A percentile compares a stretch with the other conserved stretches of the same genome.
phyloP scores from a whole-genome alignment of 306 rosid species.

The Bauhinia variegata region DNA sequence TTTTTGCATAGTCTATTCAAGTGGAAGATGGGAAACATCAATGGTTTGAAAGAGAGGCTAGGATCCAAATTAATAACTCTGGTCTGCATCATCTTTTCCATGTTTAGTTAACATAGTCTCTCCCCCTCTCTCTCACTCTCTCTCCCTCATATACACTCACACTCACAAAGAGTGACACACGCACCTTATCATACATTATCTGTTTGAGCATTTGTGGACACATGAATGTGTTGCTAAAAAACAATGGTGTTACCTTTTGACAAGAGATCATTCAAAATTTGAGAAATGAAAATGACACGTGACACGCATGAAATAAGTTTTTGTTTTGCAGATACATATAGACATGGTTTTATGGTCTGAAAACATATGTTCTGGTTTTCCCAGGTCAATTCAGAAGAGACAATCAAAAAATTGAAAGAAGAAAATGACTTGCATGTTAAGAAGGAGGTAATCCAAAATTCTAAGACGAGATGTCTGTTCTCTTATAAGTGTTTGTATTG shows the following conservation, averaged over 20 bases:
- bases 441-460: slow-evolving; percentile 52
- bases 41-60: no score
- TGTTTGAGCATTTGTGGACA: slow-evolving; percentile 25
- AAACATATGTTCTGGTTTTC: slow-evolving; percentile 3
- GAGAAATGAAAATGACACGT: slow-evolving; percentile 41
- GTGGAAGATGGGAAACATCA: no score
- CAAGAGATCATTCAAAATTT: slow-evolving; percentile 43
- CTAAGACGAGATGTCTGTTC: slow-evolving; percentile 26
- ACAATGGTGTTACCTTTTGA: slow-evolving; percentile 29
- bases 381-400: slow-evolving; percentile 55
- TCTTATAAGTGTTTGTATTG: slow-evolving; percentile 1
- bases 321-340: neutral
- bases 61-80: no score
- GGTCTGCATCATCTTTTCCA: neutral
- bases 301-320: no score
- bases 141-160: no score
- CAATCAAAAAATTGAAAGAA: slow-evolving; percentile 44
- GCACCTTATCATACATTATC: neutral
- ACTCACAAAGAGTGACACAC: neutral
- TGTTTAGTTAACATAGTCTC: slow-evolving; percentile 2
- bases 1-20: no score
- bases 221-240: slow-evolving; percentile 21
- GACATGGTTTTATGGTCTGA: slow-evolving; percentile 5
- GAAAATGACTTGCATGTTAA: slow-evolving; percentile 47
- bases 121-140: neutral